phyloP scores from a whole-genome alignment of 2,329 filamentous ascomycete genomes.

The Pseudogymnoascus sp. region DNA sequence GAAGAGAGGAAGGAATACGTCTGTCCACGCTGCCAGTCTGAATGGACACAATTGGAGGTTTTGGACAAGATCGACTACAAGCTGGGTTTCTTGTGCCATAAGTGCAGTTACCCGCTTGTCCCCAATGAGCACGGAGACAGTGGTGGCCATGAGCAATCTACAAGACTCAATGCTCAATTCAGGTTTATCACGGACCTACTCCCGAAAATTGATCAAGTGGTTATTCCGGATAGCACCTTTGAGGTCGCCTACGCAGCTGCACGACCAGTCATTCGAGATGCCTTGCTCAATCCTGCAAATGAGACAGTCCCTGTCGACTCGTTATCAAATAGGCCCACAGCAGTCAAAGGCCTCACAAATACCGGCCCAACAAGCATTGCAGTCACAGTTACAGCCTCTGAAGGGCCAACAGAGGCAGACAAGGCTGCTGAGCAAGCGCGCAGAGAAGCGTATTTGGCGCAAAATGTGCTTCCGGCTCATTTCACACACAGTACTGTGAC shows the following conservation, averaged over 20 bases:
- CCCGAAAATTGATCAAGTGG: constrained; percentile 66
- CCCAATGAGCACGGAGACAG: constrained; percentile 61
- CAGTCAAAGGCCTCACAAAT: constrained; percentile 61
- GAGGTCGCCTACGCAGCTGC: constrained; percentile 59
- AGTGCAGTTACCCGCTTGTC: constrained; percentile 60
- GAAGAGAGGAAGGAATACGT: constrained; percentile 88
- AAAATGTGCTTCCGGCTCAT: constrained; percentile 66
- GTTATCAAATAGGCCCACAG: constrained; percentile 50
- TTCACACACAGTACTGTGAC: constrained; percentile 65
- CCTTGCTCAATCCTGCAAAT: constrained; percentile 56
- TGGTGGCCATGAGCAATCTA: constrained; percentile 65
- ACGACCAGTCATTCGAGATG: constrained; percentile 58
- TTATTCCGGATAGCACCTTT: constrained; percentile 68
- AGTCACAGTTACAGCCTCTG: constrained; percentile 60
- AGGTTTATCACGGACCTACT: constrained; percentile 70
- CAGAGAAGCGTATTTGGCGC: constrained; percentile 57
- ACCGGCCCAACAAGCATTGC: constrained; percentile 62
- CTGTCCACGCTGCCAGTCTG: constrained; percentile 71
- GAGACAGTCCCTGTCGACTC: constrained; percentile 51
- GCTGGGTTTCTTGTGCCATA: constrained; percentile 74
- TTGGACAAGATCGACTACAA: constrained; percentile 63
- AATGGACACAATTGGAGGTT: constrained; percentile 87
- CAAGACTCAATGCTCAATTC: constrained; percentile 70
- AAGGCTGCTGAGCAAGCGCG: constrained; percentile 56
- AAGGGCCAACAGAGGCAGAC: constrained; percentile 60